A percentile compares a stretch with the other conserved stretches of the same genome.
These are phyloP conservation scores for Ceratobasidium sp. DNA, from an alignment of 1,284 basidiomycete species.

Conservation along the genomic window DNA sequence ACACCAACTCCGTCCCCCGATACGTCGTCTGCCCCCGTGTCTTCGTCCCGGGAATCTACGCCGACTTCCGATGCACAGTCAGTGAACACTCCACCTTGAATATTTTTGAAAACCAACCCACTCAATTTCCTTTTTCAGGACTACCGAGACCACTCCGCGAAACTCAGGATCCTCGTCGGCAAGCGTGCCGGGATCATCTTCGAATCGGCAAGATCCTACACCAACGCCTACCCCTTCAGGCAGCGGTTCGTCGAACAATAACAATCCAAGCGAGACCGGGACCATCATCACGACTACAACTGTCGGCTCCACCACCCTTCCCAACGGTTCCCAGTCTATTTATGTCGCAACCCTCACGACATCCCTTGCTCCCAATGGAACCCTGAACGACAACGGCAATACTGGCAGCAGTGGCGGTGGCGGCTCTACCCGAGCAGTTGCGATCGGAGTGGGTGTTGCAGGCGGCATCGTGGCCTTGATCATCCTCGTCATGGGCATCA, in stretches of 20 bases:
- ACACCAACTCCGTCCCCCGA: neutral
- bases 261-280: conserved; percentile 18
- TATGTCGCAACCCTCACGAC: conserved; percentile 1
- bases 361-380: conserved; percentile 21
- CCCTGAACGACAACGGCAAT: conserved; percentile 18
- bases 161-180: neutral
- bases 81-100: conserved; percentile 1
- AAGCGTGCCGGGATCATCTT: neutral
- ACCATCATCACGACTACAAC: conserved; percentile 16
- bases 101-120: neutral
- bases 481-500: conserved; percentile 33
- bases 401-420: conserved; percentile 4
- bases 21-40: neutral
- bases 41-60: neutral
- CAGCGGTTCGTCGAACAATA: neutral
- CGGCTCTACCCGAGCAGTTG: neutral
- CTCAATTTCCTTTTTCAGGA: neutral
- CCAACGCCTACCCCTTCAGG: neutral
- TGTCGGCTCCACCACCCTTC: conserved; percentile 2
- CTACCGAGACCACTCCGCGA: neutral
- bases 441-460: conserved; percentile 32
- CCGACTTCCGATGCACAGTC: conserved; percentile 12
- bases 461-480: conserved; percentile 29
- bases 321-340: conserved; percentile 24
- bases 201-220: neutral